Conservation (phyloP, 768 basidiomycete species). For the Baorangia bicolor region DNA sequence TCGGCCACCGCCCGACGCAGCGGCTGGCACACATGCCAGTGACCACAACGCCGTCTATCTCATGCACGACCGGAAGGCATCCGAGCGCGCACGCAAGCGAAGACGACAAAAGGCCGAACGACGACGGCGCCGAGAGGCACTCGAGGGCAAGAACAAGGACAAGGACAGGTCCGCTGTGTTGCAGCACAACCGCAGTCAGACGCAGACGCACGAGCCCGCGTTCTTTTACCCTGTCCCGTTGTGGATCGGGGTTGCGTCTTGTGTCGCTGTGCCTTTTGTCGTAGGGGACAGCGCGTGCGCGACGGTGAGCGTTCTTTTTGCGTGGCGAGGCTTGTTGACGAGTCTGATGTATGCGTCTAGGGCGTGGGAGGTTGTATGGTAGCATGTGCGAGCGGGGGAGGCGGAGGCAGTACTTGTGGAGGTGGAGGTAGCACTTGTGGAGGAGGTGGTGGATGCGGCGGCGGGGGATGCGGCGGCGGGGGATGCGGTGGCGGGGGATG, state of each 20-base stretch:
- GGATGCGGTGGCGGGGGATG: background rate
- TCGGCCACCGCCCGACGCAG: slow-evolving; percentile 35
- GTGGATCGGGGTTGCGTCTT: background rate
- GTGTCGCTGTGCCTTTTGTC: background rate
- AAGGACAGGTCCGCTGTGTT: background rate
- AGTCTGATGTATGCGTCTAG: background rate
- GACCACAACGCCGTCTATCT: slow-evolving; percentile 50
- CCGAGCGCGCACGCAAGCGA: slow-evolving; percentile 7
- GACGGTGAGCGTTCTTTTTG: background rate
- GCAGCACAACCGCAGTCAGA: background rate
- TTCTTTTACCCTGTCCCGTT: slow-evolving; percentile 16
- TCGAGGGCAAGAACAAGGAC: background rate
- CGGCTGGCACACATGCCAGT: slow-evolving; percentile 49
- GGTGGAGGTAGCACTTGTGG: background rate
- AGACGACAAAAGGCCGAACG: slow-evolving; percentile 11
- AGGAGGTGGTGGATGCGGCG: background rate
- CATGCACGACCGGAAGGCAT: slow-evolving; percentile 17
- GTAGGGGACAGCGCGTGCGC: background rate
- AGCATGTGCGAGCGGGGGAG: background rate
- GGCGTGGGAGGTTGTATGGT: slow-evolving; percentile 1
- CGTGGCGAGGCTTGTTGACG: background rate
- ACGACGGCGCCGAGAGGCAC: slow-evolving; percentile 1
- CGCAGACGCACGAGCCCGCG: background rate
- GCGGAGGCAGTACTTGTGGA: background rate
- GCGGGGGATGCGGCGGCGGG: background rate